Percentiles rank a stretch among this genome's conserved stretches.
phyloP scores from a whole-genome alignment of 768 basidiomycete genomes.

The Tephrocybe sp. region DNA sequence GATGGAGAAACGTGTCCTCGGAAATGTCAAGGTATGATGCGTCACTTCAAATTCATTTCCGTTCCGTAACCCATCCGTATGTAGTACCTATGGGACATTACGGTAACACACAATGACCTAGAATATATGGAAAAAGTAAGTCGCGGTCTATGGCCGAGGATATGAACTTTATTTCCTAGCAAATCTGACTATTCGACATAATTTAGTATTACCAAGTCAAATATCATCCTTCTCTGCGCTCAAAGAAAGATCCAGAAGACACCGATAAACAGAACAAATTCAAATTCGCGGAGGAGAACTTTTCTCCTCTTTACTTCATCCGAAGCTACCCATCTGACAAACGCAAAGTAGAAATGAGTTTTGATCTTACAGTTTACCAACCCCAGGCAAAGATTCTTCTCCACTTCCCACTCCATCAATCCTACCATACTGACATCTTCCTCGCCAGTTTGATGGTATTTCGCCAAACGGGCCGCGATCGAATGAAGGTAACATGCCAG shows the following conservation, averaged over 20 bases:
- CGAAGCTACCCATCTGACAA: conserved; percentile 41
- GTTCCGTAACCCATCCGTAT: conserved; percentile 1
- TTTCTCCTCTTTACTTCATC: conserved; percentile 45
- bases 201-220: conserved; percentile 38
- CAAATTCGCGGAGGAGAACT: conserved; percentile 36
- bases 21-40: conserved; percentile 28
- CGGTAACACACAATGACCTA: conserved; percentile 48
- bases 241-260: conserved; percentile 24
- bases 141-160: neutral
- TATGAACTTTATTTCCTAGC: no score
- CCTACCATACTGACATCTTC: neutral
- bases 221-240: conserved; percentile 32
- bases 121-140: conserved; percentile 46
- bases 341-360: conserved; percentile 51
- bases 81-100: conserved; percentile 42
- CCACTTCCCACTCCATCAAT: neutral
- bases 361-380: conserved; percentile 47
- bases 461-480: conserved; percentile 14
- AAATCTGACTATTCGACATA: no score
- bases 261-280: conserved; percentile 25
- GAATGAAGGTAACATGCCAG: neutral
- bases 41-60: neutral
- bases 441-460: conserved; percentile 23
- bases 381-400: conserved; percentile 35
- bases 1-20: conserved; percentile 28